Evolutionary conservation across 208 protist species (phyloP).

Genomic region (Trypanosoma theileri): DNA sequence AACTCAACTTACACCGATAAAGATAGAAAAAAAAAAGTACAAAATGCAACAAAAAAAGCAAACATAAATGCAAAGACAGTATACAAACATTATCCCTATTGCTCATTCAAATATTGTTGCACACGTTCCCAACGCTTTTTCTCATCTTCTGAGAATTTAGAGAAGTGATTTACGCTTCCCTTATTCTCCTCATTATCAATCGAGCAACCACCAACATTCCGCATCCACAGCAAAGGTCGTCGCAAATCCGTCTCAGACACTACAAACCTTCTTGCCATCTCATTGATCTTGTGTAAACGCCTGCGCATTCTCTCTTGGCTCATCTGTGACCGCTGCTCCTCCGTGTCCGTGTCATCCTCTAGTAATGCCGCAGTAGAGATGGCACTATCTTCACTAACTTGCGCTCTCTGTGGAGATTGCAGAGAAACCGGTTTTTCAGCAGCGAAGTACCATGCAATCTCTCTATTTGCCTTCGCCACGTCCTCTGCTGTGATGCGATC

Average conservation of each 20-base stretch:
- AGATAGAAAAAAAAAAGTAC: too few species aligned
- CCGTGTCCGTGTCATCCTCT: background rate
- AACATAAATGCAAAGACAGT: background rate
- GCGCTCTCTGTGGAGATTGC: too few species aligned
- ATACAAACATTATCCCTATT: background rate
- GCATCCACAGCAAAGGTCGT: slow-evolving; percentile 11
- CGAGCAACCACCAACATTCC: too few species aligned
- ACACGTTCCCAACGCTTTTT: slow-evolving; percentile 16
- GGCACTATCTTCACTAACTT: too few species aligned
- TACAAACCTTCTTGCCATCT: slow-evolving; percentile 3
- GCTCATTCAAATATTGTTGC: background rate
- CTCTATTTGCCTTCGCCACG: slow-evolving; percentile 9
- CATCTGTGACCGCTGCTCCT: slow-evolving; percentile 5
- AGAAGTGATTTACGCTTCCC: background rate
- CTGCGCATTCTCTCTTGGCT: background rate
- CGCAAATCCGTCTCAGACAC: slow-evolving; percentile 25
- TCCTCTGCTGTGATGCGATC: slow-evolving; percentile 22
- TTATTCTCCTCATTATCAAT: background rate
- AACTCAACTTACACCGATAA: too few species aligned
- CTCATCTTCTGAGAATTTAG: background rate
- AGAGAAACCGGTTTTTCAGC: too few species aligned
- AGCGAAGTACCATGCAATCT: slow-evolving; percentile 2
- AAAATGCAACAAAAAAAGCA: background rate
- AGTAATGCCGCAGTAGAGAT: background rate
- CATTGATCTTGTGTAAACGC: background rate